These are phyloP conservation scores for Hypoxylon sp. DNA, from an alignment of 2,329 filamentous ascomycete genomes.

Conservation along the genomic window DNA sequence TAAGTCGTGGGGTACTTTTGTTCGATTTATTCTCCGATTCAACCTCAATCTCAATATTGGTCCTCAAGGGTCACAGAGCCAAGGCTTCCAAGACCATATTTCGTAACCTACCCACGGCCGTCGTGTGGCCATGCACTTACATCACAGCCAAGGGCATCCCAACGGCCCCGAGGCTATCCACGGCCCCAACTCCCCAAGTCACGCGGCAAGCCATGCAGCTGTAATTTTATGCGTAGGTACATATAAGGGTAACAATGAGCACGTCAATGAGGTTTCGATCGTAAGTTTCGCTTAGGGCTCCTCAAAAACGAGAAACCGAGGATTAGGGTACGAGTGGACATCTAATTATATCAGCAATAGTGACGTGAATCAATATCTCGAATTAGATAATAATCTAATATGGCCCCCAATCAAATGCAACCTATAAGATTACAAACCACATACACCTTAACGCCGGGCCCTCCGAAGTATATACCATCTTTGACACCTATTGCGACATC, in stretches of 20 bases:
- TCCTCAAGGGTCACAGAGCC: slow-evolving; percentile 18
- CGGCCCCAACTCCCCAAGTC: slow-evolving; percentile 31
- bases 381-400: slow-evolving; percentile 8
- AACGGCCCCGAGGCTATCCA: slow-evolving; percentile 19
- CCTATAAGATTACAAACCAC: slow-evolving; percentile 14
- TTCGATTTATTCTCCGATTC: slow-evolving; percentile 15
- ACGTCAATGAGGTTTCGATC: slow-evolving; percentile 3
- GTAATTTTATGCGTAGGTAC: slow-evolving; percentile 21
- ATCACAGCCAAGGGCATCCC: slow-evolving; percentile 29
- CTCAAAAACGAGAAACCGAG: slow-evolving; percentile 15
- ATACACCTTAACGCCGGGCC: slow-evolving; percentile 26
- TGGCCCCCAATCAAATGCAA: slow-evolving; percentile 21
- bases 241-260: slow-evolving; percentile 9
- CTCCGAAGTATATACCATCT: slow-evolving; percentile 28
- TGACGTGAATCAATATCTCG: slow-evolving; percentile 8
- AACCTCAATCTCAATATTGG: slow-evolving; percentile 16
- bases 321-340: slow-evolving; percentile 13
- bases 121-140: slow-evolving; percentile 25
- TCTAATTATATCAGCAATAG: slow-evolving; percentile 28
- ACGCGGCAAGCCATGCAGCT: slow-evolving; percentile 29
- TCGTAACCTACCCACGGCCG: slow-evolving; percentile 8
- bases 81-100: slow-evolving; percentile 21
- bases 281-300: slow-evolving; percentile 30
- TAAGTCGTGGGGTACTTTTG: slow-evolving; percentile 23
- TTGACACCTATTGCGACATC: slow-evolving; percentile 22